Conservation (phyloP, 2,329 filamentous ascomycete species). For the Penicillium griseofulvum region DNA sequence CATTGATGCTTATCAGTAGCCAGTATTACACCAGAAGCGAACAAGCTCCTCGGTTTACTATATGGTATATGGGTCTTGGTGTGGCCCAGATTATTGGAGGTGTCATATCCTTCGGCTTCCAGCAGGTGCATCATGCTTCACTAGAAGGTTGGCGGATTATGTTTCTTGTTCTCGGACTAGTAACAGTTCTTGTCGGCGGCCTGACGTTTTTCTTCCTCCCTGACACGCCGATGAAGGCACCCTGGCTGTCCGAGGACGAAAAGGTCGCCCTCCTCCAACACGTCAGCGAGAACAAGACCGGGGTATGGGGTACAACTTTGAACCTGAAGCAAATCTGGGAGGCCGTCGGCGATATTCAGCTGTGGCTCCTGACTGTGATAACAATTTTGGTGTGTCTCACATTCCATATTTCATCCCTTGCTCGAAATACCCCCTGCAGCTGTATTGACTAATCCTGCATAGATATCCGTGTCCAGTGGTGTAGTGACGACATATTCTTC, state of each 20-base stretch:
- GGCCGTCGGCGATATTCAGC: constrained; percentile 46
- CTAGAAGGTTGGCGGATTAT: constrained; percentile 51
- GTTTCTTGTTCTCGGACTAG: constrained; percentile 51
- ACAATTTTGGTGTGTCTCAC: constrained; percentile 16
- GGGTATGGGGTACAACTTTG: constrained; percentile 52
- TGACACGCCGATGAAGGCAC: constrained; percentile 50
- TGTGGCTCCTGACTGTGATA: constrained; percentile 44
- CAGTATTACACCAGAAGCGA: constrained; percentile 59
- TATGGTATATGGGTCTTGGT: constrained; percentile 62
- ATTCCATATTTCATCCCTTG: background rate
- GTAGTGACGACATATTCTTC: constrained; percentile 47
- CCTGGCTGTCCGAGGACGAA: constrained; percentile 33
- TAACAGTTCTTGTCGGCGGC: constrained; percentile 47
- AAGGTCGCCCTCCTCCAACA: constrained; percentile 43
- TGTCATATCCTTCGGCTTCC: constrained; percentile 53
- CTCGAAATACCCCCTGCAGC: background rate
- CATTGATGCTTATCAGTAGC: constrained; percentile 59
- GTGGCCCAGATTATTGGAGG: constrained; percentile 49
- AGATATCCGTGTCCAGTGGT: constrained; percentile 44
- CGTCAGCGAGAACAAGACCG: constrained; percentile 50
- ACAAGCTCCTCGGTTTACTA: constrained; percentile 57
- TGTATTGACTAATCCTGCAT: constrained; percentile 21
- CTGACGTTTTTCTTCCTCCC: constrained; percentile 48
- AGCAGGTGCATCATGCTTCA: constrained; percentile 43
- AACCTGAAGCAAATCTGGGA: constrained; percentile 50